Evolutionary conservation across 2,329 filamentous ascomycete genomes (phyloP).

Genomic region (Thyridium curvatum): DNA sequence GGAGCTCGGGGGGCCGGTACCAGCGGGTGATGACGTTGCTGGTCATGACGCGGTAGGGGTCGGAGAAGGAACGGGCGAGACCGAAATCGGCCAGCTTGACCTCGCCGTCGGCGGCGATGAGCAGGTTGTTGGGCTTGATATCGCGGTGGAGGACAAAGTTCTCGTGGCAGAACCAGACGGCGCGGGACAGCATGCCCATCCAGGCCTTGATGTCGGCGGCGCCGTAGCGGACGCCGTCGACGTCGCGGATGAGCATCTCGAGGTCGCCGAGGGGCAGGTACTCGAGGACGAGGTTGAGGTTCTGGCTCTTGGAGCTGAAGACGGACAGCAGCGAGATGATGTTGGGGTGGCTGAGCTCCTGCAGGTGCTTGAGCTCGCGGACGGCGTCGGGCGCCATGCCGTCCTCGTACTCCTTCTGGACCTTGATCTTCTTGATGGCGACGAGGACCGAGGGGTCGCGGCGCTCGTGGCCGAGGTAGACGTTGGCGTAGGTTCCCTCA

Average conservation of each 20-base stretch:
- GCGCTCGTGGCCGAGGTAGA: slow-evolving; percentile 81
- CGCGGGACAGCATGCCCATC: slow-evolving; percentile 95
- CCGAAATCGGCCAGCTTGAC: slow-evolving; percentile 98
- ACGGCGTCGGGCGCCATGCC: slow-evolving; percentile 92
- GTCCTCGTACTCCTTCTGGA: slow-evolving; percentile 79
- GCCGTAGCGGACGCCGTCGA: slow-evolving; percentile 70
- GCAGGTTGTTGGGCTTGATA: slow-evolving; percentile 97
- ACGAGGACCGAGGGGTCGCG: slow-evolving; percentile 67
- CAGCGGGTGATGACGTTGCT: slow-evolving; percentile 92
- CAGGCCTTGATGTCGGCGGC: slow-evolving; percentile 92
- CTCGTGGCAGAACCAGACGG: slow-evolving; percentile 94
- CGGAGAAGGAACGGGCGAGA: slow-evolving; percentile 81
- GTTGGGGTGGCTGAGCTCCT: slow-evolving; percentile 90
- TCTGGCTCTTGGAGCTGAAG: slow-evolving; percentile 94
- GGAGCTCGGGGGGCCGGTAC: slow-evolving; percentile 91
- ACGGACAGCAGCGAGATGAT: slow-evolving; percentile 90
- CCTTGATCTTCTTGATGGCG: slow-evolving; percentile 90
- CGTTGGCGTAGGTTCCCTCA: slow-evolving; percentile 94
- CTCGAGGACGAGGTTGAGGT: slow-evolving; percentile 92
- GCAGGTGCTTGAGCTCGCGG: slow-evolving; percentile 90
- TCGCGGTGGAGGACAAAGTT: slow-evolving; percentile 92
- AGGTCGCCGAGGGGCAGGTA: slow-evolving; percentile 91
- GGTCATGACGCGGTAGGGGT: slow-evolving; percentile 86
- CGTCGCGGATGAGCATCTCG: slow-evolving; percentile 88
- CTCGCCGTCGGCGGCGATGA: slow-evolving; percentile 88